These are phyloP conservation scores for Fusarium sacchari DNA, from an alignment of 2,329 filamentous ascomycete genomes.

Conservation along the genomic window DNA sequence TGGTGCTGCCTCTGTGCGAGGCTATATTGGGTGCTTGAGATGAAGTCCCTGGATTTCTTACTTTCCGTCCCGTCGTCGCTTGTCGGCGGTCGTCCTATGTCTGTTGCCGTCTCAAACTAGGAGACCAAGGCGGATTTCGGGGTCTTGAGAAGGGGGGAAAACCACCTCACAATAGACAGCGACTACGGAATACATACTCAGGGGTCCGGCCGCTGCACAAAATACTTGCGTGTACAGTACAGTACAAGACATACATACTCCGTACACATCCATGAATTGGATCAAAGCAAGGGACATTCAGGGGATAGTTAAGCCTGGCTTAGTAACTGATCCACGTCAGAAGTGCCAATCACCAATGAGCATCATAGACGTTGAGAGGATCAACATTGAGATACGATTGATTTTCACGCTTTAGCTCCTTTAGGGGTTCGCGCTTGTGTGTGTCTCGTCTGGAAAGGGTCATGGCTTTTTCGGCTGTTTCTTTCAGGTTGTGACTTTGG, in stretches of 20 bases:
- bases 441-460: constrained; percentile 27
- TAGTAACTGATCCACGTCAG: constrained; percentile 17
- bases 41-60: constrained; percentile 36
- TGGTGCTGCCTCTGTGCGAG: constrained; percentile 32
- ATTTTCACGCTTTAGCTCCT: constrained; percentile 38
- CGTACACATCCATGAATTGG: not conserved
- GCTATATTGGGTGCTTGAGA: constrained; percentile 11
- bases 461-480: constrained; percentile 28
- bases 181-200: not conserved
- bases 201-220: constrained; percentile 27
- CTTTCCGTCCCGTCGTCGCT: constrained; percentile 13
- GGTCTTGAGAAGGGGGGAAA: constrained; percentile 7
- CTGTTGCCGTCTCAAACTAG: constrained; percentile 16
- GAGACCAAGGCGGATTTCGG: constrained; percentile 30
- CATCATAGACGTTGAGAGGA: constrained; percentile 28
- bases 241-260: constrained; percentile 10
- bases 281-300: constrained; percentile 34
- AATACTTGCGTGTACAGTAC: constrained; percentile 25
- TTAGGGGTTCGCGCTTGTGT: constrained; percentile 28
- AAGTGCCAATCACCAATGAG: constrained; percentile 27
- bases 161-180: not conserved
- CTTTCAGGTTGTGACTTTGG: constrained; percentile 3
- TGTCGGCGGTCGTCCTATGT: constrained; percentile 7
- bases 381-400: constrained; percentile 37
- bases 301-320: constrained; percentile 22